Base-by-base conservation (phyloP, 768 basidiomycete genomes). In the Amanita thiersii region DNA sequence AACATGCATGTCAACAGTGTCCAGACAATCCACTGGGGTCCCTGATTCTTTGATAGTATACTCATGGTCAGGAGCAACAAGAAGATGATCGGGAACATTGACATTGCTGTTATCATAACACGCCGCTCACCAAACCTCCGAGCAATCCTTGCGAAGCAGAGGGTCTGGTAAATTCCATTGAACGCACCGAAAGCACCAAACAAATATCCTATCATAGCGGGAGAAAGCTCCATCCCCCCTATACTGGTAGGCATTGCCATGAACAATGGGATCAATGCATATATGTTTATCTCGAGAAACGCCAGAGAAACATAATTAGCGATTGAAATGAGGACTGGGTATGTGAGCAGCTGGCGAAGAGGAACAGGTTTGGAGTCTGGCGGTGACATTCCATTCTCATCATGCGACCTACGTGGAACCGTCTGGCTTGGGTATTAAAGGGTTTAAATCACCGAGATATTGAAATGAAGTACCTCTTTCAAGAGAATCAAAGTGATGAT, bases 201-300 rank as follows among this genome's bases (percentile, higher is more conserved):
- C 45, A 85, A 70, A 26, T 70, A 69, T 3, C 86, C 86, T 25
- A 87, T 87, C 7, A 54, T 58, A 3, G 73, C 61, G 4, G 86
- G 83, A 18, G 70, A 59, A 12, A 86, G 59, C 3, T 81, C 82
- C 11, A 86, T 69, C 1, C 85, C 85, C 20, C 85, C 85, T 8
- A 77, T 64, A 15, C 66, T 64, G 40, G 77, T 62, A n/a, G 85
- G 82, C 4, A 81, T 86, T 10, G 82, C 74, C 34, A 76, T 66
- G 60, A 83, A 86, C 19, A 86, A 55, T 0, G 86, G 85, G 28
- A 79, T 76, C 8, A 87, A 57, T 6, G 79, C 70, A 37, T 74
- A 74, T 49, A 74, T 74, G 9, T 77, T 58, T 32, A 86, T 84
- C 44, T 86, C 83, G 30, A 81, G 56, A 3, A 85, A 58, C 4